phyloP scores from a whole-genome alignment of 2,329 filamentous ascomycete species.

The Ophiocordyceps unilateralis region DNA sequence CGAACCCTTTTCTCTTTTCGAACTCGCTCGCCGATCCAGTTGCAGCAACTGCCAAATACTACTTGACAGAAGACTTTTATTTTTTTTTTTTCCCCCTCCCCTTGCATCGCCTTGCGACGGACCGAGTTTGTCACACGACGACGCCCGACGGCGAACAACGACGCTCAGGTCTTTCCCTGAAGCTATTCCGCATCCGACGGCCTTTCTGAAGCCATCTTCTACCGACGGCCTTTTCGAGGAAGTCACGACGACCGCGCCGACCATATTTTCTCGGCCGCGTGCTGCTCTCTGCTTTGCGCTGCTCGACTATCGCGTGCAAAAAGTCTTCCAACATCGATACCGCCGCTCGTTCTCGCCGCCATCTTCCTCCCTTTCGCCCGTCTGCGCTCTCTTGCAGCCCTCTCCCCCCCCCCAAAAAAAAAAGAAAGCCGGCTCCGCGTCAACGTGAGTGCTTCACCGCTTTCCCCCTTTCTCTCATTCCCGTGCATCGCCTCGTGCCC shows the following conservation, averaged over 20 bases:
- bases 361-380: background rate
- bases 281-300: slow-evolving; percentile 3
- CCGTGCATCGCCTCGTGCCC: background rate
- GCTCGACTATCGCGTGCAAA: background rate
- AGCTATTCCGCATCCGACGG: slow-evolving; percentile 1
- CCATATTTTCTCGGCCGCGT: too few relatives aligned
- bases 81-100: background rate
- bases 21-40: background rate
- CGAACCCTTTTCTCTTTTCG: background rate
- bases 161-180: background rate
- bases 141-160: background rate
- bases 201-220: too few relatives aligned
- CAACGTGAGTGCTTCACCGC: background rate
- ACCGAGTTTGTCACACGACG: background rate
- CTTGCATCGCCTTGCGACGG: background rate
- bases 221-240: too few relatives aligned
- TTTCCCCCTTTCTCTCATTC: background rate
- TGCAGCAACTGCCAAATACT: background rate
- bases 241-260: too few relatives aligned
- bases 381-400: background rate
- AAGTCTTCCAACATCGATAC: background rate
- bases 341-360: background rate
- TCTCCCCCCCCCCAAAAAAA: background rate
- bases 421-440: background rate
- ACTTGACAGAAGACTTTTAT: background rate